A percentile compares a stretch with the other conserved stretches of the same genome.
Evolutionary conservation across 805 yeast species (phyloP).

Genomic region (Myxozyma vanderwaltii): DNA sequence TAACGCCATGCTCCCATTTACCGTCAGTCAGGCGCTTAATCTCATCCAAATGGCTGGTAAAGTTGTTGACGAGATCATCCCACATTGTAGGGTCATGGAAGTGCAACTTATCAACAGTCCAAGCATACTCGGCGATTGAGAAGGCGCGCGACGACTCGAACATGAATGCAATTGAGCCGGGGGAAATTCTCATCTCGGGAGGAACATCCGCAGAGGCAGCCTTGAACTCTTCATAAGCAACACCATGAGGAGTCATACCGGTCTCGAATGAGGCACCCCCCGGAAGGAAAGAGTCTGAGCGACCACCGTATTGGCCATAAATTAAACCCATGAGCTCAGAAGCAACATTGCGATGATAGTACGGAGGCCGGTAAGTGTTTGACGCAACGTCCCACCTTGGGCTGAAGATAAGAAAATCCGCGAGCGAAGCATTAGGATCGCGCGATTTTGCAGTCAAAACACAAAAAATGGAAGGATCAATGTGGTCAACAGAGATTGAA

Average conservation of each 20-base stretch:
- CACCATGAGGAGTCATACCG: constrained; percentile 40
- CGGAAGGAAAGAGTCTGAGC: constrained; percentile 39
- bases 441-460: constrained; percentile 32
- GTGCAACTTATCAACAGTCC: constrained; percentile 22
- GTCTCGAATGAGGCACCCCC: constrained; percentile 42
- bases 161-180: constrained; percentile 40
- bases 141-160: constrained; percentile 37
- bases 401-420: constrained; percentile 40
- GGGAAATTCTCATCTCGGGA: constrained; percentile 35
- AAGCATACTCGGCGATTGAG: constrained; percentile 12
- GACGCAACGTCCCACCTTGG: constrained; percentile 41
- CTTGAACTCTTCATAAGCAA: constrained; percentile 37
- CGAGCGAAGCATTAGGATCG: constrained; percentile 38
- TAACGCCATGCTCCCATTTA: constrained; percentile 16
- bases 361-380: constrained; percentile 40
- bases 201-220: constrained; percentile 35
- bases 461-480: constrained; percentile 40
- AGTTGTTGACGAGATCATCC: constrained; percentile 25
- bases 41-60: constrained; percentile 16
- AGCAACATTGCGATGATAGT: constrained; percentile 39
- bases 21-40: constrained; percentile 11
- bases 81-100: constrained; percentile 25
- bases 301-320: constrained; percentile 31
- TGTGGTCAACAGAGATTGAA: constrained; percentile 39
- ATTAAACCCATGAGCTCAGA: constrained; percentile 37